phyloP scores from a whole-genome alignment of 2,329 filamentous ascomycete species.

The Pseudogymnoascus sp. region DNA sequence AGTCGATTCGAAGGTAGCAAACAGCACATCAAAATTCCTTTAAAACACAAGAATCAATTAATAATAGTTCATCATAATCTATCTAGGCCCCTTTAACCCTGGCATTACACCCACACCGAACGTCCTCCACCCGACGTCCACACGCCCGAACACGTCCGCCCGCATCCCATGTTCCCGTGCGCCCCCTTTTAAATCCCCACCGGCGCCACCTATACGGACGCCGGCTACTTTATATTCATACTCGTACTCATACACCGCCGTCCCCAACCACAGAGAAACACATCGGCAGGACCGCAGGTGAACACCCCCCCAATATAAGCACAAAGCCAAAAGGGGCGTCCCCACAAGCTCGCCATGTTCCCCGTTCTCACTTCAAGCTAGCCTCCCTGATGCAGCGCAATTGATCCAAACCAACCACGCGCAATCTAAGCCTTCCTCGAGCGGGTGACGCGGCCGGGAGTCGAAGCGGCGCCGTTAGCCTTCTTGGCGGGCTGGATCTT shows the following conservation, averaged over 20 bases:
- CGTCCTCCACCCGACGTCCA: neutral
- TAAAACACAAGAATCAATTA: neutral
- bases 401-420: neutral
- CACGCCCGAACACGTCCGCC: neutral
- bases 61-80: slow-evolving; percentile 6
- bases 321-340: neutral
- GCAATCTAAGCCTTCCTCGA: slow-evolving; percentile 27
- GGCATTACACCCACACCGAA: neutral
- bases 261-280: neutral
- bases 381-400: neutral
- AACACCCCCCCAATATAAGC: neutral
- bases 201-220: neutral
- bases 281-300: neutral
- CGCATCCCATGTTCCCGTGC: neutral
- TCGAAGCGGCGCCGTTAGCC: slow-evolving; percentile 33
- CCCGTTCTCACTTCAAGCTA: neutral
- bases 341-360: neutral
- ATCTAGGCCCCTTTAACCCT: neutral
- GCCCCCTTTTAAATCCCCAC: neutral
- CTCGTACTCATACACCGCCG: neutral
- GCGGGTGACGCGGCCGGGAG: slow-evolving; percentile 24
- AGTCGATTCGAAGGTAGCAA: neutral
- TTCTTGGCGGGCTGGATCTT: slow-evolving; percentile 41
- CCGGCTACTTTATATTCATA: neutral
- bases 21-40: neutral